Evolutionary conservation across 2,329 filamentous ascomycete species (phyloP).

Genomic region (Aspergillus sp.): DNA sequence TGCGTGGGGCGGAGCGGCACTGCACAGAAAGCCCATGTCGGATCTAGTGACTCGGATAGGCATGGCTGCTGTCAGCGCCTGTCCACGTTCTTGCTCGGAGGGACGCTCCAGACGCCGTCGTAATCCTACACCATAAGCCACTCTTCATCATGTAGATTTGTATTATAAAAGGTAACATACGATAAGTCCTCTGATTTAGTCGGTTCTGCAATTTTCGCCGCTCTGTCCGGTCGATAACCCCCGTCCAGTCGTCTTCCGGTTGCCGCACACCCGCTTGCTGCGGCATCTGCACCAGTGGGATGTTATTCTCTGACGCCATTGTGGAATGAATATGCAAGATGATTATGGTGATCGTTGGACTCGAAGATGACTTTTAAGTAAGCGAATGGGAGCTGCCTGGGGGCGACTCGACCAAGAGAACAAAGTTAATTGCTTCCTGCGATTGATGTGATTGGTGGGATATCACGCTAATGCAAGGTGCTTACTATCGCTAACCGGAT

Average conservation of each 20-base stretch:
- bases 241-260: slow-evolving; percentile 21
- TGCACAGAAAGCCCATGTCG: slow-evolving; percentile 1
- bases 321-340: background rate
- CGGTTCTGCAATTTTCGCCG: slow-evolving; percentile 23
- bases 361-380: background rate
- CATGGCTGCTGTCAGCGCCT: background rate
- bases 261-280: slow-evolving; percentile 8
- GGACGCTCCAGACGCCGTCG: background rate
- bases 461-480: background rate
- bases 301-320: background rate
- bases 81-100: too few relatives aligned
- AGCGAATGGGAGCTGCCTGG: background rate
- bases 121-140: background rate
- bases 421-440: background rate
- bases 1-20: slow-evolving; percentile 1
- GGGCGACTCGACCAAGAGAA: too few relatives aligned
- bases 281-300: slow-evolving; percentile 7
- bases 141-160: background rate
- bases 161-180: slow-evolving; percentile 5
- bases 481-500: background rate
- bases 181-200: slow-evolving; percentile 20
- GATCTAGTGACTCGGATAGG: background rate
- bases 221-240: slow-evolving; percentile 15
- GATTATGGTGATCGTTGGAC: background rate
- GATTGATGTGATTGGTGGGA: background rate